phyloP scores from a whole-genome alignment of 2,329 filamentous ascomycete species.

The Akanthomyces uredinophilus region DNA sequence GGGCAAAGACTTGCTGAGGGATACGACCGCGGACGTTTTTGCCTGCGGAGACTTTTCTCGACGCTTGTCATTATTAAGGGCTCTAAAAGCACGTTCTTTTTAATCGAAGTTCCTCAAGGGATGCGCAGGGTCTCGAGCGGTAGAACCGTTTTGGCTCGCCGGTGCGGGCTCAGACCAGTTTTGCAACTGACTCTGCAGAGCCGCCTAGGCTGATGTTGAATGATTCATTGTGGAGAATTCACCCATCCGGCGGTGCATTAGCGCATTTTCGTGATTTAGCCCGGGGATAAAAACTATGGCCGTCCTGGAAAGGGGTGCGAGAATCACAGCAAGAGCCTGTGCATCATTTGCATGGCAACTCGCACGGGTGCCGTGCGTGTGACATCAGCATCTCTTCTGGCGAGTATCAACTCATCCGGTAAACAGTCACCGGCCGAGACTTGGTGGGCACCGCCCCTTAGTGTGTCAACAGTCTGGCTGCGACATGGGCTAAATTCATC shows the following conservation, averaged over 20 bases:
- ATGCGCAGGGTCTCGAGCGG: background rate
- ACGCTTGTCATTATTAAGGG: background rate
- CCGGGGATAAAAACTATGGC: background rate
- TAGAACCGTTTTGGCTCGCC: background rate
- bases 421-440: background rate
- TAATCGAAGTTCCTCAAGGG: background rate
- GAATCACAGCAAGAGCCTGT: background rate
- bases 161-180: background rate
- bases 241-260: background rate
- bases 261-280: background rate
- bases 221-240: conserved; percentile 12
- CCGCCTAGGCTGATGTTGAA: background rate
- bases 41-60: background rate
- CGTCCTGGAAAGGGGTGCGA: background rate
- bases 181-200: background rate
- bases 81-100: background rate
- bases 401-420: background rate
- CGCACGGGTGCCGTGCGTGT: background rate
- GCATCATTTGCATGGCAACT: background rate
- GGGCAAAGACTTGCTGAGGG: background rate
- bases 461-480: background rate
- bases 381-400: background rate
- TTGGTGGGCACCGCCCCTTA: background rate
- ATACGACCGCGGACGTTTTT: background rate
- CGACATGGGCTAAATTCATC: background rate